phyloP scores from a whole-genome alignment of 495 filamentous ascomycete species.

The Sabuloglossum arenarium region DNA sequence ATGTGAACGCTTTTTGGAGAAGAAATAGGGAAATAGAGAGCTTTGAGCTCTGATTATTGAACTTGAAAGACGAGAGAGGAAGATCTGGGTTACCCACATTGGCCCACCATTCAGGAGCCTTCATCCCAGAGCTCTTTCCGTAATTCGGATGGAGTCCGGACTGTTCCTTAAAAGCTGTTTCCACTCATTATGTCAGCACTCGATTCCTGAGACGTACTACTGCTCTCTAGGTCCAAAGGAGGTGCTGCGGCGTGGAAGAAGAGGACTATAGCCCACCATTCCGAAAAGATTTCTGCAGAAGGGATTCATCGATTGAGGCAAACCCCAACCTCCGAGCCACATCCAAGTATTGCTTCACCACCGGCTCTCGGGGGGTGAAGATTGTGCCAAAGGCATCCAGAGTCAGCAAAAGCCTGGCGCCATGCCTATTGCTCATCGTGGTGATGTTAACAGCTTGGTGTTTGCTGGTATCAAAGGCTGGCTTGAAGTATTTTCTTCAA shows the following conservation, averaged over 20 bases:
- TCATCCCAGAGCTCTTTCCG: constrained; percentile 35
- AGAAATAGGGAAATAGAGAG: background rate
- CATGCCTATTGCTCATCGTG: background rate
- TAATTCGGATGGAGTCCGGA: constrained; percentile 39
- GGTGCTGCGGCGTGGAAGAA: no score
- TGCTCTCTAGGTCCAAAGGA: background rate
- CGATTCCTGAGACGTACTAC: background rate
- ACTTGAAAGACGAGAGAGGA: constrained; percentile 3
- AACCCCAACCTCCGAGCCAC: constrained; percentile 38
- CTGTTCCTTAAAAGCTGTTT: constrained; percentile 29
- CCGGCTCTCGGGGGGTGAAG: constrained; percentile 36
- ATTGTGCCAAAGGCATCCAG: constrained; percentile 67
- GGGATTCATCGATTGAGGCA: constrained; percentile 14
- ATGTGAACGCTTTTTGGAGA: background rate
- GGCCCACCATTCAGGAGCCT: constrained; percentile 46
- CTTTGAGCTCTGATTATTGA: background rate
- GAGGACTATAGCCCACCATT: constrained; percentile 14
- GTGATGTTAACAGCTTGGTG: background rate
- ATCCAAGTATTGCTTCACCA: constrained; percentile 40
- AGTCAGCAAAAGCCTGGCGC: constrained; percentile 33
- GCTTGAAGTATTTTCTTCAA: background rate
- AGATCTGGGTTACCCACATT: constrained; percentile 23
- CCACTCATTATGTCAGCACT: constrained; percentile 4
- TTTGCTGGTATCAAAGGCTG: no score
- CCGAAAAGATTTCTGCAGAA: constrained; percentile 20